Conservation (phyloP, 176 grass and related monocot species). For the Eleusine indica region DNA sequence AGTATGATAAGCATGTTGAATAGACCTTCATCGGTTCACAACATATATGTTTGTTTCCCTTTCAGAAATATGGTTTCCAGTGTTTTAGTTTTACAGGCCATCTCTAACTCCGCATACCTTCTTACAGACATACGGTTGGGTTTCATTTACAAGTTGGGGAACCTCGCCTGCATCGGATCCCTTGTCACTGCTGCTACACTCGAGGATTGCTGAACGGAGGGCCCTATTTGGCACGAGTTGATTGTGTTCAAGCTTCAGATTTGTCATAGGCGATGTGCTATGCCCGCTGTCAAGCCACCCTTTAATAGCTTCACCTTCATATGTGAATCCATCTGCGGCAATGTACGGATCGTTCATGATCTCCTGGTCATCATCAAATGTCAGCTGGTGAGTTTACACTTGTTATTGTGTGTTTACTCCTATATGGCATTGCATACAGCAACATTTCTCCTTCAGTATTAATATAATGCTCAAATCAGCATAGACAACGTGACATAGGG, state of each 20-base stretch:
- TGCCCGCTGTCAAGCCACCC: constrained; percentile 58
- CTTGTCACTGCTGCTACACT: constrained; percentile 35
- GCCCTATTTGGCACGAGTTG: constrained; percentile 54
- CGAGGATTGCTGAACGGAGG: constrained; percentile 57
- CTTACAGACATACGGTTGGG: background rate
- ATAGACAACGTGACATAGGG: too few relatives aligned
- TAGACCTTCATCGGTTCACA: too few relatives aligned
- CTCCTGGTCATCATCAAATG: constrained; percentile 43
- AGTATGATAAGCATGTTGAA: too few relatives aligned
- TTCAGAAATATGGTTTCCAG: too few relatives aligned
- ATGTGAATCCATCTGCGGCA: constrained; percentile 62
- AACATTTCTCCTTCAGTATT: too few relatives aligned
- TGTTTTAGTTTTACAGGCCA: too few relatives aligned
- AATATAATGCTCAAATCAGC: too few relatives aligned
- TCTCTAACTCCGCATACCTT: too few relatives aligned
- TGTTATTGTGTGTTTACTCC: background rate
- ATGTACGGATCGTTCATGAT: constrained; percentile 56
- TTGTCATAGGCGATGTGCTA: constrained; percentile 61
- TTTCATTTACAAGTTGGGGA: background rate
- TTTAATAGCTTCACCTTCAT: constrained; percentile 62
- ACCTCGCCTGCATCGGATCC: background rate
- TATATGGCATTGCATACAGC: too few relatives aligned
- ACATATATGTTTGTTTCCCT: too few relatives aligned
- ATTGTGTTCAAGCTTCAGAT: constrained; percentile 42
- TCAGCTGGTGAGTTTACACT: background rate